Base-by-base conservation (phyloP, 805 yeast genomes). In the Helenozyma rhizophorensis region DNA sequence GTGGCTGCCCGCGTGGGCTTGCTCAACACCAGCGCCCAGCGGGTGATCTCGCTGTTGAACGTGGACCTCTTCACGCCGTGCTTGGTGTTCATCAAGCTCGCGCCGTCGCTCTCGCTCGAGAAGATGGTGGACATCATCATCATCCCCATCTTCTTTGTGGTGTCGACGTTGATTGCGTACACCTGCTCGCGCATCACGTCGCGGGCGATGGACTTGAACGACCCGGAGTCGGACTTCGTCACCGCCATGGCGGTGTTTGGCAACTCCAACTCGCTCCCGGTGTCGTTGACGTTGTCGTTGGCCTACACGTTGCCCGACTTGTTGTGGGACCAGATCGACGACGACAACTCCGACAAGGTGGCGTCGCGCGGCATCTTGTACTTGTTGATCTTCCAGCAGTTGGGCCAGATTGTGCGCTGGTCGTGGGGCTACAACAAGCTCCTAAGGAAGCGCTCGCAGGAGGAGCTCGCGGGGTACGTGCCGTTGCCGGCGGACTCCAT, bases 201-300 rank as follows among this genome's bases (percentile, higher is more conserved):
- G 3, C 54, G 58, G 10, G 42, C 78, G 26, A 55, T 88, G 41
- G 50, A 60, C 6, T 63, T 93, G 48, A 83, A 83, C 48, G 74
- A 65, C 30, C 76, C 84, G 10, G 97, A 93, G 60, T 54, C 85
- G 3, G 89, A 90, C 61, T 90, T 86, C 50, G 96, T 93, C 30
- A 83, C 94, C 14, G 97, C 96, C 2, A 93, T 93, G 94, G 87
- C 93, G 2, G 96, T 89, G 5, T 90, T 90, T 61, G 97, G 97
- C 33, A 93, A 90, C 61, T 86, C 96, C 27, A 90, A 90, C 65
- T 84, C 95, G 9, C 72, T 90, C 35, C 97, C 98, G 0, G 97
- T 90, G 2, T 87, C 96, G 0, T 70, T 93, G 44, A 83, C 93
- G 1, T 65, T 93, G 36, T 81, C 95, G 1, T 65, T 83, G 42